Conservation (phyloP, 2,329 filamentous ascomycete genomes). For the Malbranchea zuffiana region DNA sequence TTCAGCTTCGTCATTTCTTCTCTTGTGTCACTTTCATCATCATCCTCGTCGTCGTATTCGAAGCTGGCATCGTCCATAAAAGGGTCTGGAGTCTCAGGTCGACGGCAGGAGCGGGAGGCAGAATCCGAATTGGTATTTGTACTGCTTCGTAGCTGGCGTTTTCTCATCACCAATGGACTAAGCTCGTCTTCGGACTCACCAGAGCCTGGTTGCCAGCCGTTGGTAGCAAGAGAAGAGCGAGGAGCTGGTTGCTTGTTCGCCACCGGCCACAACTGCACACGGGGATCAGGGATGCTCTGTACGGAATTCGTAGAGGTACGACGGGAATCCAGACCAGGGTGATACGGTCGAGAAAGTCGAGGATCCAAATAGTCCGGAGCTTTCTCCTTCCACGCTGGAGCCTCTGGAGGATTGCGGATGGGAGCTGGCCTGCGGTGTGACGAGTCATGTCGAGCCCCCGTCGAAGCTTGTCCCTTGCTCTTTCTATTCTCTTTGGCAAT, state of each 20-base stretch:
- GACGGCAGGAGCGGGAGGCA: not conserved
- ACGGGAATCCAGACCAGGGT: no score
- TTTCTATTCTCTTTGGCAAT: conserved; percentile 62
- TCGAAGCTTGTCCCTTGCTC: conserved; percentile 22
- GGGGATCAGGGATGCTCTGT: conserved; percentile 3
- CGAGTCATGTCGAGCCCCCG: not conserved
- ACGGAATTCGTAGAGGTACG: conserved; percentile 3
- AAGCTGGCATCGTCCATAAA: conserved; percentile 17
- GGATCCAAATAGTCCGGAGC: conserved; percentile 14
- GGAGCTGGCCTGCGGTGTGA: conserved; percentile 3
- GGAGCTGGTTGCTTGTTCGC: no score
- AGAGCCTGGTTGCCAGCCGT: conserved; percentile 10
- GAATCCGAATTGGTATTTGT: conserved; percentile 1
- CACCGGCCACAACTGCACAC: conserved; percentile 10
- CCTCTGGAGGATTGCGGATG: conserved; percentile 2
- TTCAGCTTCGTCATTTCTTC: conserved; percentile 36
- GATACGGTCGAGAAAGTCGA: conserved; percentile 13
- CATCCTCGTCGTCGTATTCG: conserved; percentile 17
- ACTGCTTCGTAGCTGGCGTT: not conserved
- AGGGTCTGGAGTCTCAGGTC: conserved; percentile 14
- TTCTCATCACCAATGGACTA: conserved; percentile 13
- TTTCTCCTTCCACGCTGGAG: not conserved
- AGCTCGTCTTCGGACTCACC: conserved; percentile 13
- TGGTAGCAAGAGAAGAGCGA: conserved; percentile 6
- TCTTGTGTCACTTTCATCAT: conserved; percentile 16